phyloP scores from a whole-genome alignment of 2,329 filamentous ascomycete species.

The Pseudocercospora fuligena region DNA sequence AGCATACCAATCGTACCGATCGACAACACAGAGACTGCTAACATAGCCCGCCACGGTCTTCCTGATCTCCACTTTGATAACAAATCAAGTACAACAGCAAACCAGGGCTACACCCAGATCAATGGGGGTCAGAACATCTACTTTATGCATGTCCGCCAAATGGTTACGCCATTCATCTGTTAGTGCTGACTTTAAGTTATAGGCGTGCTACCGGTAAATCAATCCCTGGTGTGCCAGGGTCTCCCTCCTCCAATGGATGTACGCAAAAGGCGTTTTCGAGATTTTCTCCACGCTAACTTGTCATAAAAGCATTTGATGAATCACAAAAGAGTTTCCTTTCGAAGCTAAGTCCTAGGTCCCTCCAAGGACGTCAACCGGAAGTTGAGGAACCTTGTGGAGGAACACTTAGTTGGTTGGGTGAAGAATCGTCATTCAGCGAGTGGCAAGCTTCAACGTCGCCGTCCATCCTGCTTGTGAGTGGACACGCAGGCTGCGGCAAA shows the following conservation, averaged over 20 bases:
- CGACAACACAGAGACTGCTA: not conserved
- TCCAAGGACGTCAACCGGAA: constrained; percentile 1
- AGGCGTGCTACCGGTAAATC: not conserved
- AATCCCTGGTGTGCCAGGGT: not conserved
- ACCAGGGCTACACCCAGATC: constrained; percentile 4
- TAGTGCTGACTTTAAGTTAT: not conserved
- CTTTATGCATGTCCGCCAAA: constrained; percentile 2
- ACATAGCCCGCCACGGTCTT: not conserved
- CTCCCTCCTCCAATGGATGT: constrained; percentile 4
- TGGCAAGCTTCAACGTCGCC: not conserved
- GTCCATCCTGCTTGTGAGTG: constrained; percentile 7
- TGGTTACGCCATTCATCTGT: not conserved
- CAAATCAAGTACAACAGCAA: constrained; percentile 4
- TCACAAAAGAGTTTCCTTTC: constrained; percentile 1
- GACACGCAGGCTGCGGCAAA: constrained; percentile 6
- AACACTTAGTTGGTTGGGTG: constrained; percentile 1
- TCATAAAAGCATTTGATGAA: constrained; percentile 9
- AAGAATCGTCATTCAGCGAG: not conserved
- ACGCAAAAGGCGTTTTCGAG: too few relatives aligned
- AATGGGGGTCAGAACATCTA: constrained; percentile 1
- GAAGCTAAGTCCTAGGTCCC: constrained; percentile 2
- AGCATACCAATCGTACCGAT: not conserved
- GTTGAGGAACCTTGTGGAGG: constrained; percentile 1
- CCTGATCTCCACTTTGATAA: constrained; percentile 9
- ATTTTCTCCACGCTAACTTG: too few relatives aligned